These are phyloP conservation scores for Onygenales sp. DNA, from an alignment of 2,329 filamentous ascomycete species.

Conservation along the genomic window DNA sequence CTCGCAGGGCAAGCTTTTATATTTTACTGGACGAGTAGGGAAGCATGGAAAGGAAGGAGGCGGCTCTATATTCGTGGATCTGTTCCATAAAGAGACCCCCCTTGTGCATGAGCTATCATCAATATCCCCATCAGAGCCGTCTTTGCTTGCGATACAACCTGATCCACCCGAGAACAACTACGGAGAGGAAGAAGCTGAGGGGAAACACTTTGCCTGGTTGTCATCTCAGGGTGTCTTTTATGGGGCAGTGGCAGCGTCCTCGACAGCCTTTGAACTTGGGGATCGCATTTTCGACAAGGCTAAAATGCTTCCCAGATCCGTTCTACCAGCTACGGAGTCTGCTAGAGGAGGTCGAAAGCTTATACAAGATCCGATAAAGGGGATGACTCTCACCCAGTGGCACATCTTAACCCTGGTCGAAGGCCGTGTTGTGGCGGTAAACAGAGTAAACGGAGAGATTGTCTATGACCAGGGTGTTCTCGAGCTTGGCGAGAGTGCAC, in stretches of 20 bases:
- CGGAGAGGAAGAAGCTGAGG: constrained; percentile 37
- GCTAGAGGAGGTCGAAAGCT: constrained; percentile 55
- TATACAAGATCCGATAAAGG: constrained; percentile 63
- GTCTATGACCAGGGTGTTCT: constrained; percentile 85
- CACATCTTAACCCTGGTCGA: constrained; percentile 80
- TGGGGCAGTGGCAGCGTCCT: constrained; percentile 61
- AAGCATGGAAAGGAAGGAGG: constrained; percentile 66
- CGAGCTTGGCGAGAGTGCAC: constrained; percentile 63
- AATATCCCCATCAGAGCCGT: constrained; percentile 50
- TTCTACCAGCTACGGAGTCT: constrained; percentile 60
- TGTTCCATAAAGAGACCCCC: constrained; percentile 83
- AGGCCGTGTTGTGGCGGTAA: constrained; percentile 71
- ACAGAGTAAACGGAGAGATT: constrained; percentile 73
- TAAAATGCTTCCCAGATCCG: constrained; percentile 64
- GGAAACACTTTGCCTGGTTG: constrained; percentile 73
- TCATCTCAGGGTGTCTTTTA: constrained; percentile 79
- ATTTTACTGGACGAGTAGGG: constrained; percentile 70
- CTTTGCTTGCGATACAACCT: constrained; percentile 65
- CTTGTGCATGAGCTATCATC: constrained; percentile 61
- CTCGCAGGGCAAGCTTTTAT: constrained; percentile 67
- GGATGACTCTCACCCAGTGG: constrained; percentile 84
- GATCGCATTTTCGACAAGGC: constrained; percentile 68
- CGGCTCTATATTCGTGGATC: constrained; percentile 71
- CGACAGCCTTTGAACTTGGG: constrained; percentile 56
- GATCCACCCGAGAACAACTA: constrained; percentile 56